These are phyloP conservation scores for Pestalotiopsis fici DNA, from an alignment of 2,329 filamentous ascomycete species.

Conservation along the genomic window DNA sequence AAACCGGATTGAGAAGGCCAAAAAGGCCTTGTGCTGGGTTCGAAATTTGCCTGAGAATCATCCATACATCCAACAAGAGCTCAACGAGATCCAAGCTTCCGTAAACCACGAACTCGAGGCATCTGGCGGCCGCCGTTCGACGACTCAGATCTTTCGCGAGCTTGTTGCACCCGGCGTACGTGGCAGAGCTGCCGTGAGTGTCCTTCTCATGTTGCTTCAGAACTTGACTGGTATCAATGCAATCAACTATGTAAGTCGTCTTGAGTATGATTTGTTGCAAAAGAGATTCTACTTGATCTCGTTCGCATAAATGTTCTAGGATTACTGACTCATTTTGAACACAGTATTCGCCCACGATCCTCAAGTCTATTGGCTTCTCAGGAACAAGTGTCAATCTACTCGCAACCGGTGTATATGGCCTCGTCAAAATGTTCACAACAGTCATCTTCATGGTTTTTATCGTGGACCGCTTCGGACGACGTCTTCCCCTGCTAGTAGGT, in stretches of 20 bases:
- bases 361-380: conserved; percentile 52
- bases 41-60: conserved; percentile 26
- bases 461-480: conserved; percentile 22
- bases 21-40: conserved; percentile 18
- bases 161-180: conserved; percentile 14
- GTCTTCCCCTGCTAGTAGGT: conserved; percentile 20
- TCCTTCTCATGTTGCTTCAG: conserved; percentile 21
- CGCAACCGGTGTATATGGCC: conserved; percentile 76
- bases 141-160: conserved; percentile 24
- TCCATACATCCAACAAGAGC: conserved; percentile 25
- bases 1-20: conserved; percentile 17
- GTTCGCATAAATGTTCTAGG: background rate
- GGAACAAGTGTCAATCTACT: conserved; percentile 46
- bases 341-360: conserved; percentile 65
- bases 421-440: conserved; percentile 72
- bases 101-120: conserved; percentile 34
- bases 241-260: conserved; percentile 62
- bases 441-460: conserved; percentile 47
- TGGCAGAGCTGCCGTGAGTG: background rate
- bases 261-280: too few relatives aligned
- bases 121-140: conserved; percentile 32
- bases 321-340: background rate
- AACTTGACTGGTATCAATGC: conserved; percentile 52
- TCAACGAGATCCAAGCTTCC: conserved; percentile 29
- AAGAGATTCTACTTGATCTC: background rate